Evolutionary conservation across 768 basidiomycete species (phyloP).

Genomic region (Termitomyces titanicus): DNA sequence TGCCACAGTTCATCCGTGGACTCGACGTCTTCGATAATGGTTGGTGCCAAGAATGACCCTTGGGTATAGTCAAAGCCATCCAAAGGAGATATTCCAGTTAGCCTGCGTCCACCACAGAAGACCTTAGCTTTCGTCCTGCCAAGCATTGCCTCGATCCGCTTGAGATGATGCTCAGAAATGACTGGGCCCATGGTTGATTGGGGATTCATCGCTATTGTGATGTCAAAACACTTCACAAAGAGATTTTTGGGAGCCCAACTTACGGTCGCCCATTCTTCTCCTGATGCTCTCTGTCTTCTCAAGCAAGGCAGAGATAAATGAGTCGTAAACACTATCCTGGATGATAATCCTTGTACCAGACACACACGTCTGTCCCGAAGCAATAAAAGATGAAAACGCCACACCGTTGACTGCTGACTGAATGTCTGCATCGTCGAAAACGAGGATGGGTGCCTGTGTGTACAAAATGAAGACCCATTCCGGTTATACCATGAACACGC

Average conservation of each 20-base stretch:
- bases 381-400: slow-evolving; percentile 81
- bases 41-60: slow-evolving; percentile 81
- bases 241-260: slow-evolving; percentile 20
- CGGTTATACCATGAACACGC: not conserved
- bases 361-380: slow-evolving; percentile 89
- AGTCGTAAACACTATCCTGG: slow-evolving; percentile 65
- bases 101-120: slow-evolving; percentile 61
- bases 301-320: slow-evolving; percentile 60
- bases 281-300: slow-evolving; percentile 61
- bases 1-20: slow-evolving; percentile 65
- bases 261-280: slow-evolving; percentile 76
- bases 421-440: slow-evolving; percentile 78
- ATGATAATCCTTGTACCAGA: slow-evolving; percentile 83
- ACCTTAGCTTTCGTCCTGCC: slow-evolving; percentile 44
- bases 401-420: slow-evolving; percentile 75
- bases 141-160: slow-evolving; percentile 59
- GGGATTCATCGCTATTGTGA: slow-evolving; percentile 57
- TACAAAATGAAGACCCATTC: not conserved
- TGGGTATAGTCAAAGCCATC: slow-evolving; percentile 69
- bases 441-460: slow-evolving; percentile 68
- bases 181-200: slow-evolving; percentile 77
- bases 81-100: slow-evolving; percentile 57
- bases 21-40: slow-evolving; percentile 59
- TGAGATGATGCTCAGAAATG: slow-evolving; percentile 63
- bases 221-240: not conserved